These are phyloP conservation scores for Aspergillus arachidicola DNA, from an alignment of 2,329 filamentous ascomycete genomes.

Conservation along the genomic window DNA sequence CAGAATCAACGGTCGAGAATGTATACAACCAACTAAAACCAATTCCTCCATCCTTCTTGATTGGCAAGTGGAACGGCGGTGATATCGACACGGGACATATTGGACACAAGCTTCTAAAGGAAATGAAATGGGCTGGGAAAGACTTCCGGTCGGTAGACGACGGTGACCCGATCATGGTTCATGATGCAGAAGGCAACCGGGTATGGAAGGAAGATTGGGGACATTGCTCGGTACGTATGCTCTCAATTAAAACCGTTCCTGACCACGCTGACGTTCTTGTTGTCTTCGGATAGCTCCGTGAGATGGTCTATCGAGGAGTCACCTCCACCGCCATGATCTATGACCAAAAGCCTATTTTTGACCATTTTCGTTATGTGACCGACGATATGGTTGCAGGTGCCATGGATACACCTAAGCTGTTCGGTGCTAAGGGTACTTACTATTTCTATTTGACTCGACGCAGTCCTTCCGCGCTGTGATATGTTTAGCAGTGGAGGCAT, in stretches of 20 bases:
- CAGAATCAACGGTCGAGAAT: neutral
- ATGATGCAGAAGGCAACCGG: neutral
- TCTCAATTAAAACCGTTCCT: rapidly evolving
- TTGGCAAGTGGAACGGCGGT: neutral
- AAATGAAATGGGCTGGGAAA: neutral
- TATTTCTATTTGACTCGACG: neutral
- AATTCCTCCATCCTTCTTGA: neutral
- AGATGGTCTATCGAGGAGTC: constrained; percentile 20
- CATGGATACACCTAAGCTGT: constrained; percentile 17
- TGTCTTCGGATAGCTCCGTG: constrained; percentile 11
- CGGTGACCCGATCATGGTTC: neutral
- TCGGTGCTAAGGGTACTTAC: neutral
- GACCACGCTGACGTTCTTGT: neutral
- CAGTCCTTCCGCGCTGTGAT: neutral
- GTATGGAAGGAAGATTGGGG: neutral
- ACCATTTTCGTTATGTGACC: constrained; percentile 24
- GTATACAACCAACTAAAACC: neutral
- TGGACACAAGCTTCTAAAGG: neutral
- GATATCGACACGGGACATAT: neutral
- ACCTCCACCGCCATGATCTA: constrained; percentile 25
- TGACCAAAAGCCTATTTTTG: constrained; percentile 24
- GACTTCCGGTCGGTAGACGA: neutral
- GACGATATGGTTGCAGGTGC: constrained; percentile 20
- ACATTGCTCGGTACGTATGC: neutral
- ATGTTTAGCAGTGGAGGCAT: neutral